Conservation (phyloP, 2,329 filamentous ascomycete species). For the Aureobasidium sp. region DNA sequence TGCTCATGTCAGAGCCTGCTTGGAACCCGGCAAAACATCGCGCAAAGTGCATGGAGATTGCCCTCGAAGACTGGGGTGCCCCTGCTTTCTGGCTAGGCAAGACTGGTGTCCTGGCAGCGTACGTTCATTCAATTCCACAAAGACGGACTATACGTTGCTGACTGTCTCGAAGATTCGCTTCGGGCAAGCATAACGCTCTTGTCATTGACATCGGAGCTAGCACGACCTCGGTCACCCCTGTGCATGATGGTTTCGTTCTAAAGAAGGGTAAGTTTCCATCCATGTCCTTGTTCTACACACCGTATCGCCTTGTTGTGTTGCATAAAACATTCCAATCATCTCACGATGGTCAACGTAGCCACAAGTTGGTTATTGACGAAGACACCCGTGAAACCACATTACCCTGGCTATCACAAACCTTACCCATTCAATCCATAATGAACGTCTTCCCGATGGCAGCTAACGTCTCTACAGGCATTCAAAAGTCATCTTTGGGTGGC, state of each 20-base stretch:
- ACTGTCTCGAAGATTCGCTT: slow-evolving; percentile 56
- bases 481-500: slow-evolving; percentile 77
- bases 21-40: slow-evolving; percentile 86
- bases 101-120: slow-evolving; percentile 79
- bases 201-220: slow-evolving; percentile 88
- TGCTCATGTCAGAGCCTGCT: slow-evolving; percentile 88
- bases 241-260: slow-evolving; percentile 90
- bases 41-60: slow-evolving; percentile 91
- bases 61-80: slow-evolving; percentile 93
- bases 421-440: slow-evolving; percentile 2
- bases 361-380: background rate
- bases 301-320: background rate
- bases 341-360: slow-evolving; percentile 20
- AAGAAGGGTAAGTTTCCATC: slow-evolving; percentile 57
- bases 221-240: slow-evolving; percentile 79
- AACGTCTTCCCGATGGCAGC: background rate
- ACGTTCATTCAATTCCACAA: slow-evolving; percentile 25
- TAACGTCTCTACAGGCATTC: slow-evolving; percentile 50
- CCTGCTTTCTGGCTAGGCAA: slow-evolving; percentile 91
- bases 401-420: background rate
- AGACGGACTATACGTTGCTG: slow-evolving; percentile 16
- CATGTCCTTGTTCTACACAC: background rate
- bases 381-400: background rate
- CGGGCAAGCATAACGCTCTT: slow-evolving; percentile 86
- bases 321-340: background rate